These are phyloP conservation scores for Neltuma alba DNA, from an alignment of 306 rosid genomes.

Conservation along the genomic window DNA sequence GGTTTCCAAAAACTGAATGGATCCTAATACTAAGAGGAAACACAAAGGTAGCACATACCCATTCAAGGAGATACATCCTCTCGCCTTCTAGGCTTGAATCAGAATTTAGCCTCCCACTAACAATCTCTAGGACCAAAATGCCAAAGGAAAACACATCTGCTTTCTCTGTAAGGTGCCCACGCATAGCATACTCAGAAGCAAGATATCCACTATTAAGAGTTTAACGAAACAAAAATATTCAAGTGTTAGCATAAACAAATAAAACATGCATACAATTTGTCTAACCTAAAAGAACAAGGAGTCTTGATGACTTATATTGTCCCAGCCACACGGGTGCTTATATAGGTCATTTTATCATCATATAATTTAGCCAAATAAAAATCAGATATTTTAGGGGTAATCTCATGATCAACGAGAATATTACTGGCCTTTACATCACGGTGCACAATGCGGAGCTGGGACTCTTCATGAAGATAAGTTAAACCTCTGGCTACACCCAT, in stretches of 20 bases:
- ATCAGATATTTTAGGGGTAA: constrained; percentile 75
- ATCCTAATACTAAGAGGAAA: background rate
- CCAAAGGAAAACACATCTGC: constrained; percentile 89
- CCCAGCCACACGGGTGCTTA: constrained; percentile 80
- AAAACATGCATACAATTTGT: background rate
- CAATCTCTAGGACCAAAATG: constrained; percentile 72
- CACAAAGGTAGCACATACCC: constrained; percentile 46
- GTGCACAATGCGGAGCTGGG: constrained; percentile 68
- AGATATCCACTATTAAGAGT: constrained; percentile 69
- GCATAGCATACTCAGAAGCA: constrained; percentile 93
- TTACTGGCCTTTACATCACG: constrained; percentile 87
- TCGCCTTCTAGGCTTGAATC: constrained; percentile 63
- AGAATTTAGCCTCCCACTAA: constrained; percentile 73
- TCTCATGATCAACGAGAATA: constrained; percentile 66
- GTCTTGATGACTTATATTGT: constrained; percentile 59
- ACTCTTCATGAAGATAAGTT: constrained; percentile 86
- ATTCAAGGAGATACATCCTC: constrained; percentile 74
- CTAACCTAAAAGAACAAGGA: background rate
- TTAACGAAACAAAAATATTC: constrained; percentile 4
- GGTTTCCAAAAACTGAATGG: background rate
- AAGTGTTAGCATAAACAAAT: background rate
- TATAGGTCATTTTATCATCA: constrained; percentile 76
- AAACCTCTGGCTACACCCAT: constrained; percentile 80
- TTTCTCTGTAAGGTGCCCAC: constrained; percentile 87
- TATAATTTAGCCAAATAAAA: constrained; percentile 86